phyloP scores from a whole-genome alignment of 2,329 filamentous ascomycete species.

The Rachicladosporium sp. region DNA sequence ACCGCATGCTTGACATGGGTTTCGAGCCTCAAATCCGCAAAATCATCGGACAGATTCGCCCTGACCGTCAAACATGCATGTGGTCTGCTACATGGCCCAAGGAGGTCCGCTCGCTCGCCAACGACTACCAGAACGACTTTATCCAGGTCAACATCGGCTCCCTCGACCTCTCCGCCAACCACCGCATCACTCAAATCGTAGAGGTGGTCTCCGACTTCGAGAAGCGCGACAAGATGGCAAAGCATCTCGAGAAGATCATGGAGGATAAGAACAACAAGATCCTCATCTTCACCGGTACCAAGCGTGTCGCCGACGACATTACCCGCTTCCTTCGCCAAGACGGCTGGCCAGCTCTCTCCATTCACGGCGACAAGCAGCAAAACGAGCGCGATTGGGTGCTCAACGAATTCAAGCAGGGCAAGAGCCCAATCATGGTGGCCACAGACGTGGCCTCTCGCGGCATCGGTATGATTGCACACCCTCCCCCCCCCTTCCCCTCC shows the following conservation, averaged over 20 bases:
- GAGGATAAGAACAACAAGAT: constrained; percentile 92
- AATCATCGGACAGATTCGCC: constrained; percentile 93
- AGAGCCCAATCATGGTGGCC: constrained; percentile 99
- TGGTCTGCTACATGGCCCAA: constrained; percentile 99
- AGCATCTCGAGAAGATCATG: constrained; percentile 96
- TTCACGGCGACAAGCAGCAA: constrained; percentile 98
- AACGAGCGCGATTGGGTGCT: constrained; percentile 99
- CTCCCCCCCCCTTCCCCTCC: constrained; percentile 22
- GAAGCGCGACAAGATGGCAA: constrained; percentile 95
- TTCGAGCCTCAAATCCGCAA: constrained; percentile 99
- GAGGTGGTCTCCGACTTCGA: constrained; percentile 93
- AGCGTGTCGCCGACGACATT: constrained; percentile 95
- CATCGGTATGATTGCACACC: constrained; percentile 87
- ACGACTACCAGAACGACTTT: constrained; percentile 86
- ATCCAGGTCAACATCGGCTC: constrained; percentile 99
- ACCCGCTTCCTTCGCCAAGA: constrained; percentile 95
- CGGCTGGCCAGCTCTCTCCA: constrained; percentile 93
- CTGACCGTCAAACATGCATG: constrained; percentile 98
- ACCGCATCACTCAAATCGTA: constrained; percentile 94
- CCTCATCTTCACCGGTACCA: constrained; percentile 75
- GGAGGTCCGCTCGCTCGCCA: constrained; percentile 84
- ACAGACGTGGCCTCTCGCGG: constrained; percentile 99
- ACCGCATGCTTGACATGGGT: constrained; percentile 99
- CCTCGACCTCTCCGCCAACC: constrained; percentile 89
- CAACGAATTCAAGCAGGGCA: constrained; percentile 98